These are phyloP conservation scores for Trichoderma sp. DNA, from an alignment of 2,329 filamentous ascomycete species.

Conservation along the genomic window DNA sequence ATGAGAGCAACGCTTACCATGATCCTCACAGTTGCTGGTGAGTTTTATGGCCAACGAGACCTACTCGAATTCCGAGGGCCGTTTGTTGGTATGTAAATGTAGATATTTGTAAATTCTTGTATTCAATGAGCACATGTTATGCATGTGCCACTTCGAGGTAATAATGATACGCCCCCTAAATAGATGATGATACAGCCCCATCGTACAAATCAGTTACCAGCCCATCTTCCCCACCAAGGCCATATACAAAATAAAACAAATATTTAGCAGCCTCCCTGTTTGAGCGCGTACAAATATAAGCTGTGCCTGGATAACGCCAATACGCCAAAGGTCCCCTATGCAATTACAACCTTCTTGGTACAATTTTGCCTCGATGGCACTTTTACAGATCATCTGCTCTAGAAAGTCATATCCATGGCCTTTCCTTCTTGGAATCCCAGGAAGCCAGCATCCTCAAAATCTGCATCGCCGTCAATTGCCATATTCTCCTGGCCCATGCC, in stretches of 20 bases:
- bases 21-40: constrained; percentile 85
- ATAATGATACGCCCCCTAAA: background rate
- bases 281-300: background rate
- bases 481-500: constrained; percentile 53
- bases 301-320: constrained; percentile 4
- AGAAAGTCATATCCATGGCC: constrained; percentile 44
- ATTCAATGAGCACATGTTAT: background rate
- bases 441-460: constrained; percentile 74
- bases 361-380: background rate
- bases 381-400: background rate
- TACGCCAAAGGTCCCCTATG: background rate
- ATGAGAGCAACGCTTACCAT: constrained; percentile 81
- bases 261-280: background rate
- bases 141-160: background rate
- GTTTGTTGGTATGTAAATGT: constrained; percentile 51
- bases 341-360: background rate
- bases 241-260: background rate
- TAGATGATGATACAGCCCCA: background rate
- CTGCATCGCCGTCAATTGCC: constrained; percentile 55
- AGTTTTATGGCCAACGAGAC: constrained; percentile 88
- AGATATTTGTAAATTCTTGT: constrained; percentile 17
- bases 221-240: no score
- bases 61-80: constrained; percentile 74
- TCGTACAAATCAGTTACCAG: background rate
- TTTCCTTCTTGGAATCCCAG: constrained; percentile 52